Evolutionary conservation across 768 basidiomycete species (phyloP), one percentile per base, ranked within the genome.

Genomic region (Tulasnella sp.): DNA sequence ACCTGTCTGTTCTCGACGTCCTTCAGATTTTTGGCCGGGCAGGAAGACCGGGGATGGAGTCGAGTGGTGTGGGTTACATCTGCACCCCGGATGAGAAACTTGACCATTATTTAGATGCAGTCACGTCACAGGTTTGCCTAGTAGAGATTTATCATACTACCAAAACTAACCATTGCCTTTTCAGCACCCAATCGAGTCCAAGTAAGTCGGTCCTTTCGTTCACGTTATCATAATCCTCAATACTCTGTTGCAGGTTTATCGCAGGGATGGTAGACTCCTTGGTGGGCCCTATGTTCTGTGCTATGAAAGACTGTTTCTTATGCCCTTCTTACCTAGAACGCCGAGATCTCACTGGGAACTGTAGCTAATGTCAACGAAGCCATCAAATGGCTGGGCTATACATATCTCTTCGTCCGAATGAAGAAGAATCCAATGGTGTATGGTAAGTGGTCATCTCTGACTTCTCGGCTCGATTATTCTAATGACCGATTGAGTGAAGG

Each of bases 11-110:
- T 11, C 76, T 99, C 50, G 96, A 99, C 70, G 96, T 99, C 2
- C 74, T 99, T 2, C 94, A 99, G 75, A 89, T 99, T 21, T 98
- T 99, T 66, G 96, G 96, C 64, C 84, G 96, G 71, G 96, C 96
- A 56, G 96, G 91, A 38, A 80, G 88, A 38, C 88, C 88, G 0
- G 88, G 85, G 10, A 69, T 91, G 52, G 95, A 98, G 71, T 81
- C 78, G 17, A 94, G 93, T 64, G 96, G 96, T 68, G 92, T 94
- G 68, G 95, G 96, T 2, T 98, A 88, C 70, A 96, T 99, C 64
- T 96, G 92, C 62, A 98, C 96, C 0, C 86, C 91, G 0, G 82
- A 86, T 24, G 96, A 99, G 67, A 97, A 94, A 71, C 79, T 99
- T 27, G 74, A 81, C 1, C 92, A 97, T 69, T 96, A 96, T 66